Percentiles rank a stretch among this genome's conserved stretches.
Conservation (phyloP, 805 yeast genomes). For the Cyberlindnera nakhonratchasimensis region DNA sequence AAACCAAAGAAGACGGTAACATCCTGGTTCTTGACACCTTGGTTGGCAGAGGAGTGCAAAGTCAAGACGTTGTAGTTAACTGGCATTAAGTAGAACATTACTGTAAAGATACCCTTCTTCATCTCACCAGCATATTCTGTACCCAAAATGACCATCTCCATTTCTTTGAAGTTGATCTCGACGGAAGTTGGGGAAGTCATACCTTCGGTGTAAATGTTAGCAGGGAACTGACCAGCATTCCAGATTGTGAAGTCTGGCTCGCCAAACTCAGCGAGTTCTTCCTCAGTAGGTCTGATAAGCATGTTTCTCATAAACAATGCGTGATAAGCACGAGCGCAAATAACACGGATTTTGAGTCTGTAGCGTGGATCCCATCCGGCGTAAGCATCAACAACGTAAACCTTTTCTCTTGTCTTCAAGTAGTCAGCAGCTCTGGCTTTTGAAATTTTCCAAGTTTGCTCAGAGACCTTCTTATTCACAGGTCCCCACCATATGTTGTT, state of each 20-base stretch:
- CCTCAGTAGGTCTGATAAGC: conserved; percentile 91
- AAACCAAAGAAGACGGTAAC: conserved; percentile 95
- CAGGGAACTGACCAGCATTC: conserved; percentile 99
- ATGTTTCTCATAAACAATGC: conserved; percentile 97
- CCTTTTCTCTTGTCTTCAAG: conserved; percentile 90
- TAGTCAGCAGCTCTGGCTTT: conserved; percentile 96
- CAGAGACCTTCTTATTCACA: conserved; percentile 91
- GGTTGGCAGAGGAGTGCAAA: conserved; percentile 92
- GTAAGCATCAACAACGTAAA: conserved; percentile 91
- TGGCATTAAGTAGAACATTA: conserved; percentile 98
- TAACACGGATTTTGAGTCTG: conserved; percentile 91
- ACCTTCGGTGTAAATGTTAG: conserved; percentile 92
- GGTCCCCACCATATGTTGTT: conserved; percentile 99
- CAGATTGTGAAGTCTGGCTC: conserved; percentile 98
- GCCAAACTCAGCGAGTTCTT: conserved; percentile 85
- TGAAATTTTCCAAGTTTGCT: conserved; percentile 91
- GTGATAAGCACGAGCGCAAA: conserved; percentile 98
- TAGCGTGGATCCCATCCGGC: conserved; percentile 99
- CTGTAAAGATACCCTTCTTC: conserved; percentile 99
- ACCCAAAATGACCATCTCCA: conserved; percentile 99
- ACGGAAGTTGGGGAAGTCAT: conserved; percentile 96
- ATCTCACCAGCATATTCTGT: conserved; percentile 99
- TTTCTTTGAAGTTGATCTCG: conserved; percentile 91
- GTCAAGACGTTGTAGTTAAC: conserved; percentile 87
- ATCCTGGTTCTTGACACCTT: conserved; percentile 76